A percentile compares a stretch with the other conserved stretches of the same genome.
phyloP scores from a whole-genome alignment of 2,329 filamentous ascomycete genomes.

The Paecilomyces sp. region DNA sequence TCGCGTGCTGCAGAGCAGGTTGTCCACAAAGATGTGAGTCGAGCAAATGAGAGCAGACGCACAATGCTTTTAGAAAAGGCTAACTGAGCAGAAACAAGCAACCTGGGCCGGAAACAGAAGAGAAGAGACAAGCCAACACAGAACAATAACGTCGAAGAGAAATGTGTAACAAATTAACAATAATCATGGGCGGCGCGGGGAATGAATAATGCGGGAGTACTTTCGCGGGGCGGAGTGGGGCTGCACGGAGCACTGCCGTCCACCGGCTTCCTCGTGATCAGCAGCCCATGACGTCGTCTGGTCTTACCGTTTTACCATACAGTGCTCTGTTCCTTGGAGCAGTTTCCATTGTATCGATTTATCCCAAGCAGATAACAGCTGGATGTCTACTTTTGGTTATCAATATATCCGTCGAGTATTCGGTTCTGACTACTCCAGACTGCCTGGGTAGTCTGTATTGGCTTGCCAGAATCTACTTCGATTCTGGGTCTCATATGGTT shows the following conservation, averaged over 20 bases:
- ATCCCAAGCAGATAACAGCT: too few relatives aligned
- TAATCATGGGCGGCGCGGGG: neutral
- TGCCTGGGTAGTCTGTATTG: too few relatives aligned
- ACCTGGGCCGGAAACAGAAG: neutral
- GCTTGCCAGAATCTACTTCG: too few relatives aligned
- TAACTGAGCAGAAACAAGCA: neutral
- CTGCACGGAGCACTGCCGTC: neutral
- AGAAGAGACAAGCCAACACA: neutral
- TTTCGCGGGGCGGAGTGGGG: neutral
- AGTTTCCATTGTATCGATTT: too few relatives aligned
- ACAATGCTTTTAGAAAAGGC: neutral
- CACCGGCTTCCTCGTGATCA: neutral
- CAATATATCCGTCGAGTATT: too few relatives aligned
- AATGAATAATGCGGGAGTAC: neutral
- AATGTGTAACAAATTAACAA: too few relatives aligned
- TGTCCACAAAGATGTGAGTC: neutral
- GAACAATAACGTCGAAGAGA: neutral
- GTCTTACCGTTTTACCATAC: too few relatives aligned
- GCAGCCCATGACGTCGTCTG: neutral
- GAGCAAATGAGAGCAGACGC: neutral
- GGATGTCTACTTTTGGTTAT: too few relatives aligned
- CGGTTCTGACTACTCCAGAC: too few relatives aligned
- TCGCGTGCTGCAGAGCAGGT: neutral
- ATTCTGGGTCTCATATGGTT: too few relatives aligned
- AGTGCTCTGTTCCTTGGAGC: too few relatives aligned